Conservation (phyloP, 768 basidiomycete species). For the Clavulina sp. region DNA sequence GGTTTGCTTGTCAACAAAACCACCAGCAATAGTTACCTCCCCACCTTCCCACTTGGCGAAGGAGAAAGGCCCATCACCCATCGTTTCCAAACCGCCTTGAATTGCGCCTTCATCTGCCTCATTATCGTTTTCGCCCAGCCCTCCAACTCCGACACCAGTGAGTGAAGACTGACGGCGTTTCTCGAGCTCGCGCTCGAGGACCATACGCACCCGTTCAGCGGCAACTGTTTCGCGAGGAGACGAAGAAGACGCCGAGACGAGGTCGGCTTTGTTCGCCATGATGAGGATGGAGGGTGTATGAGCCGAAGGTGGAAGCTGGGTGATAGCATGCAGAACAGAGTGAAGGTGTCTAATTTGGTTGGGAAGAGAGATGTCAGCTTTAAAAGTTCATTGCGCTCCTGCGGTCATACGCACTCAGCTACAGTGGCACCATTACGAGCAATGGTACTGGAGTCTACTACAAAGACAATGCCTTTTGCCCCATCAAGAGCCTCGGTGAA, state of each 20-base stretch:
- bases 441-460: constrained; percentile 62
- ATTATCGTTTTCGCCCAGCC: constrained; percentile 49
- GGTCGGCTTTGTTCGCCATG: constrained; percentile 61
- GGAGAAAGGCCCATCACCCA: constrained; percentile 36
- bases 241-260: constrained; percentile 31
- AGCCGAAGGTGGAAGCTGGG: constrained; percentile 56
- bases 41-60: constrained; percentile 78
- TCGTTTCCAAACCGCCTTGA: constrained; percentile 58
- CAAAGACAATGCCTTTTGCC: constrained; percentile 53
- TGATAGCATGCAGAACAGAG: constrained; percentile 46
- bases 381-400: background rate
- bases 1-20: no score
- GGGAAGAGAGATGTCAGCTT: background rate
- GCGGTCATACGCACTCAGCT: constrained; percentile 48
- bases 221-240: constrained; percentile 19
- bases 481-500: constrained; percentile 46
- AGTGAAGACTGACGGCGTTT: constrained; percentile 32
- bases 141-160: constrained; percentile 48
- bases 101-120: constrained; percentile 23
- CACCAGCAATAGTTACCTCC: constrained; percentile 25
- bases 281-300: constrained; percentile 41
- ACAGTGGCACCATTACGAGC: constrained; percentile 58
- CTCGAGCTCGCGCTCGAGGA: constrained; percentile 73
- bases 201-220: constrained; percentile 42
- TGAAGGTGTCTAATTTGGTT: constrained; percentile 47